phyloP scores from a whole-genome alignment of 2,329 filamentous ascomycete species.

The Colletotrichum truncatum region DNA sequence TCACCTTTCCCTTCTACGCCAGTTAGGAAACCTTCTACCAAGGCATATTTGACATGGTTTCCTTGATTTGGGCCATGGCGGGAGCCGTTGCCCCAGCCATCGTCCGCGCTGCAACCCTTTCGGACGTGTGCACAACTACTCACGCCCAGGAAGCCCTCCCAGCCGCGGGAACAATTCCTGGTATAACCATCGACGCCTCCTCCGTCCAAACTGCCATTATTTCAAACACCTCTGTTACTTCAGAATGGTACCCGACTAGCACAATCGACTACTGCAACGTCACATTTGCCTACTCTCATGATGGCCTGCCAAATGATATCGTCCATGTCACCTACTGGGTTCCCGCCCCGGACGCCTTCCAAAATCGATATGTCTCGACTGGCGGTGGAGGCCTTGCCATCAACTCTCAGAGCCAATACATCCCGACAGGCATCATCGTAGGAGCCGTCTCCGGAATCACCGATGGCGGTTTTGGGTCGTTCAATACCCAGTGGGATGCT shows the following conservation, averaged over 20 bases:
- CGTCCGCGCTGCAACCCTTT: slow-evolving; percentile 31
- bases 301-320: slow-evolving; percentile 42
- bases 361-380: slow-evolving; percentile 55
- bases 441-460: slow-evolving; percentile 59
- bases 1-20: not conserved
- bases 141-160: slow-evolving; percentile 35
- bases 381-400: slow-evolving; percentile 58
- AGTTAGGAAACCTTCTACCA: not conserved
- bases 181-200: slow-evolving; percentile 37
- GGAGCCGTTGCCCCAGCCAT: slow-evolving; percentile 4
- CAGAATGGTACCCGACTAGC: slow-evolving; percentile 39
- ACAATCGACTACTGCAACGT: slow-evolving; percentile 55
- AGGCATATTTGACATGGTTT: not conserved
- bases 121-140: slow-evolving; percentile 33
- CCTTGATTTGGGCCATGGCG: not conserved
- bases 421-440: slow-evolving; percentile 52
- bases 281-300: slow-evolving; percentile 54
- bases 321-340: slow-evolving; percentile 51
- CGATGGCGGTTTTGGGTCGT: slow-evolving; percentile 59
- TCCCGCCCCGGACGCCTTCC: slow-evolving; percentile 50
- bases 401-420: slow-evolving; percentile 41
- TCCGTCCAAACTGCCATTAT: slow-evolving; percentile 41
- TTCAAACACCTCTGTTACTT: slow-evolving; percentile 41
- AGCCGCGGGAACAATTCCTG: slow-evolving; percentile 34
- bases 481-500: slow-evolving; percentile 47